Evolutionary conservation across 2,329 filamentous ascomycete species (phyloP), one percentile per base, ranked within the genome.

Genomic region (Colletotrichum theobromicola): DNA sequence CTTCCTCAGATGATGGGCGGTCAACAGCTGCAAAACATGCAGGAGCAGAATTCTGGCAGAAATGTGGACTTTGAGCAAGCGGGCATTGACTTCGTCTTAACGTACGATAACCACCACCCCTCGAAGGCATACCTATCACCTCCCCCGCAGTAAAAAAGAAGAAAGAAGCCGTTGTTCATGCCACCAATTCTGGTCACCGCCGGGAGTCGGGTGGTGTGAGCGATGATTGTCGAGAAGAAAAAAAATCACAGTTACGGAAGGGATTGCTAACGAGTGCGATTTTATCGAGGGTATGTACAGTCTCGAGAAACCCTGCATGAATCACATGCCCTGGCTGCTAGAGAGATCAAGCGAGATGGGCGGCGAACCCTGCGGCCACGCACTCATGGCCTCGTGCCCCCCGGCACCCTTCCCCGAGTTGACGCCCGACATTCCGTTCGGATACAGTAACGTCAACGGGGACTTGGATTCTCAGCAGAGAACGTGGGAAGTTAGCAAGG

Each of bases 231-330:
- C 50, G 34, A 62, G 35, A 46, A 21, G 6, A 30, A 34, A 60
- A 60, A 70, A 61, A 26, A 26, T 77, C 78, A 76, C 75, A 66
- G 64, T 50, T 50, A 61, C 69, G 70, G 76, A 79, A 81, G 76
- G 80, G 77, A 80, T 81, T 80, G 83, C 84, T 91, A 85, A 88
- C 87, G 81, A 82, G 83, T 82, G 80, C 81, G 82, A 79, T 80
- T 82, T 82, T 79, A 77, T 81, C 80, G 78, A 79, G 78, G 77
- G 77, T 73, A 84, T 77, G 37, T 79, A 89, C 93, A 94, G 90
- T 82, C 94, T 98, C 84, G 96, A 98, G 87, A 94, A 93, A 82
- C 95, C 96, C 67, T 98, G 97, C 88, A 97, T 98, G 91, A 92
- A 95, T 79, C 95, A 98, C 84, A 90, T 96, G 85, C 94, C 95